These are phyloP conservation scores for Cubamyces sp. DNA, from an alignment of 768 basidiomycete species.

Conservation along the genomic window DNA sequence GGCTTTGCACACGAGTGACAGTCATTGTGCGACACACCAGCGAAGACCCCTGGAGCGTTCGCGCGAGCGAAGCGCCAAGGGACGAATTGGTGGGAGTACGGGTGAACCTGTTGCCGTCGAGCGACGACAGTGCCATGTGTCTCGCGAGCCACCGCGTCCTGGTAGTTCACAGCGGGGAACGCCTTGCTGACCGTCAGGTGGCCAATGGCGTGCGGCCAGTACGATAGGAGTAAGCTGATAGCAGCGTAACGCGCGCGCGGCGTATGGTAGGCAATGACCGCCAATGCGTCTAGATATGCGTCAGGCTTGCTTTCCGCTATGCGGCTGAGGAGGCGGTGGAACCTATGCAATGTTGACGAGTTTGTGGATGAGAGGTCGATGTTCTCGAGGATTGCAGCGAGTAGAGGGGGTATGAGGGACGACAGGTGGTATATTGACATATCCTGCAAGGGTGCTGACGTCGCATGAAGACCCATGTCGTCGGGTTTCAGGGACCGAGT, in stretches of 20 bases:
- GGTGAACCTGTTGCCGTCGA: slow-evolving; percentile 35
- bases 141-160: slow-evolving; percentile 29
- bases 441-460: slow-evolving; percentile 60
- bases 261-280: slow-evolving; percentile 70
- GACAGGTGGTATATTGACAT: slow-evolving; percentile 59
- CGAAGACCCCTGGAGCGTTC: slow-evolving; percentile 32
- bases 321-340: slow-evolving; percentile 56
- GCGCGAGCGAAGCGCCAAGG: slow-evolving; percentile 62
- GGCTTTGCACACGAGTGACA: slow-evolving; percentile 60
- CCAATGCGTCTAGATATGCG: slow-evolving; percentile 69
- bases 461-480: slow-evolving; percentile 42
- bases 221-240: slow-evolving; percentile 54
- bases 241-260: slow-evolving; percentile 58
- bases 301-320: slow-evolving; percentile 66
- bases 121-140: slow-evolving; percentile 18
- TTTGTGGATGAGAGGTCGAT: slow-evolving; percentile 45
- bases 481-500: slow-evolving; percentile 18
- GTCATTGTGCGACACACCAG: slow-evolving; percentile 41
- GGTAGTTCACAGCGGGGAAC: slow-evolving; percentile 45
- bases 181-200: slow-evolving; percentile 65
- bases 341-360: slow-evolving; percentile 47
- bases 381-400: slow-evolving; percentile 63
- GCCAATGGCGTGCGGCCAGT: slow-evolving; percentile 73
- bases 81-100: slow-evolving; percentile 64
- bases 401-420: slow-evolving; percentile 63